Evolutionary conservation across 768 basidiomycete species (phyloP).

Genomic region (Calocybe cyanea): DNA sequence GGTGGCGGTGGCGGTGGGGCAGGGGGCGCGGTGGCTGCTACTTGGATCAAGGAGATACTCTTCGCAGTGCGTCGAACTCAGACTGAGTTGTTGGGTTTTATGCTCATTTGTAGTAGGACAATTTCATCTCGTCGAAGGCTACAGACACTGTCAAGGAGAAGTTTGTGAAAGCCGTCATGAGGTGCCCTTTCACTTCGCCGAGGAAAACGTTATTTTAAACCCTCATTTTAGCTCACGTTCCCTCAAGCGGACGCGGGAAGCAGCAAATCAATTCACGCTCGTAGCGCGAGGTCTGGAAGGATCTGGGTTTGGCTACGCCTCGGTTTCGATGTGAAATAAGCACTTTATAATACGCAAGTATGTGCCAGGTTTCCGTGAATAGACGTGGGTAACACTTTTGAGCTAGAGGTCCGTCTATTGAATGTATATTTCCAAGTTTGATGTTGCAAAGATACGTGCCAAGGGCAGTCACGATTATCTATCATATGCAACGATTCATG

Average conservation of each 20-base stretch:
- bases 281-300: conserved; percentile 82
- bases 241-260: conserved; percentile 70
- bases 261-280: conserved; percentile 83
- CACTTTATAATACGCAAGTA: no score
- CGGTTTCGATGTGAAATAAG: conserved; percentile 51
- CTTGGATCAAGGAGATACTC: conserved; percentile 74
- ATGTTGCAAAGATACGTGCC: no score
- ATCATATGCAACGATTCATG: no score
- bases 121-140: conserved; percentile 73
- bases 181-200: conserved; percentile 36
- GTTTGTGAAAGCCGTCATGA: conserved; percentile 67
- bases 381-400: no score
- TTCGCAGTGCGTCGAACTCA: conserved; percentile 43
- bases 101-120: conserved; percentile 40
- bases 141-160: conserved; percentile 72
- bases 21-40: conserved; percentile 31
- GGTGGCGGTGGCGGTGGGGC: conserved; percentile 19
- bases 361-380: no score
- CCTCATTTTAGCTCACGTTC: conserved; percentile 59
- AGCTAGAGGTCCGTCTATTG: no score
- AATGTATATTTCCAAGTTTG: no score
- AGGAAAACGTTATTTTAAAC: no score
- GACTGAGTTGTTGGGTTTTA: neutral
- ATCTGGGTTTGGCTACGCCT: conserved; percentile 82
- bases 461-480: no score